Base-by-base conservation (phyloP, 768 basidiomycete species). In the Hortiboletus flavorubellus region DNA sequence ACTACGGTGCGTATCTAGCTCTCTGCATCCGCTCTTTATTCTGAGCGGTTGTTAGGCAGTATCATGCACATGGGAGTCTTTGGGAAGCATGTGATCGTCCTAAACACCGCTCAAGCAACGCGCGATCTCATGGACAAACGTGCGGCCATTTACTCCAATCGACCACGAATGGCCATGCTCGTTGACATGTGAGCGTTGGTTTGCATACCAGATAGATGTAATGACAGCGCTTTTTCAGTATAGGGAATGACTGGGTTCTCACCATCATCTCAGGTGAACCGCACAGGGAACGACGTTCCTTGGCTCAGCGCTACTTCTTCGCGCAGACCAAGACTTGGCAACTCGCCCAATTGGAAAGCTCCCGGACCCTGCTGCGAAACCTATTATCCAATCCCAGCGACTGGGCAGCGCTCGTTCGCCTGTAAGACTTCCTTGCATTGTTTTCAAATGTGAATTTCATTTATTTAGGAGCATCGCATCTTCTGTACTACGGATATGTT, bases 321-420 rank as follows among this genome's bases (percentile, higher is more conserved):
- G n/a, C 42, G 4, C 56, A 55, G 44, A 34, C 52, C 46, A 58
- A 55, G 37, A 53, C 55, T n/a, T 61, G 58, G 60, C 55, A 61
- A 26, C 14, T 10, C 18, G 52, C 51, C 18, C 51, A 59, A 38
- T 23, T 59, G 4, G 58, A 61, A 9, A 56, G 46, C 33, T 15
- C 54, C 5, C 41, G 44, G 16, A 48, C 45, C 3, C 37, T 59
- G 29, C 9, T 59, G 31, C 45, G 39, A 38, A 51, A 39, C 2
- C 29, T 61, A 3, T 35, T 53, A 16, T 12, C 18, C 8, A 38
- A 42, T 14, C 56, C 56, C 10, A 23, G 34, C 12, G 37, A 50
- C 18, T 56, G 55, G 55, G 49, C 45, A 2, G 30, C 49, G 5
- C 23, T 51, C 23, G 30, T 56, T 51, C 49, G 49, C 14, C 1